Evolutionary conservation across 331 rosid species (phyloP), one percentile per base, ranked within the genome.

Genomic region (Telfairia occidentalis): DNA sequence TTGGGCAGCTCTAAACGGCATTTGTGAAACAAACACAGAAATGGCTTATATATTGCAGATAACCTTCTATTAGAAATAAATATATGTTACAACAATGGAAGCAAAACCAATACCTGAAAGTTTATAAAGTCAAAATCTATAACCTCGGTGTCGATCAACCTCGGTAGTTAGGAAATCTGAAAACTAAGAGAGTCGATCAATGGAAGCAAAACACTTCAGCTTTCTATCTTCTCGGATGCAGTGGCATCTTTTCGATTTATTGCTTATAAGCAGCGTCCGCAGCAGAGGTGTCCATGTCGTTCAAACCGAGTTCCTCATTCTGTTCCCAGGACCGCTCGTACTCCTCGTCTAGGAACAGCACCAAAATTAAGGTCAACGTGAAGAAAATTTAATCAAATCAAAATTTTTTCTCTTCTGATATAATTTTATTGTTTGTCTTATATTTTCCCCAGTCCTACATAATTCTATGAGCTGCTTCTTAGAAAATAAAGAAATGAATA

Each of bases 321-420:
- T 91, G 96, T 80, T 95, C 97, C 97, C 96, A 95, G 12, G 96
- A 90, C 77, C 98, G 88, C 84, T 86, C 96, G 3, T 88, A 95
- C 74, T 91, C 97, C 81, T 91, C 97, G 61, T 79, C 97, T 95
- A 85, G 28, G 63, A 59, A 70, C 26, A n/a, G 35, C 24, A 35
- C 18, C 21, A 38, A 69, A 45, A 45, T 3, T 37, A 64, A 64
- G 23, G 45, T 69, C 74, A n/a, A 23, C 16, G 15, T 9, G 53
- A 66, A 40, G 18, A 64, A 38, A 66, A 67, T 30, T 13, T 6
- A 15, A 70, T 28, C 26, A 70, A 28, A 13, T 70, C 21, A 9
- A 37, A 37, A 23, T 61, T 49, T 49, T 40, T 49, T 34, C 28
- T 32, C 45, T 61, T 34, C 7, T 61, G 26, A 4, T 2, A 61